Conservation (phyloP, 2,329 filamentous ascomycete genomes). For the Ophiostoma tasmaniense region DNA sequence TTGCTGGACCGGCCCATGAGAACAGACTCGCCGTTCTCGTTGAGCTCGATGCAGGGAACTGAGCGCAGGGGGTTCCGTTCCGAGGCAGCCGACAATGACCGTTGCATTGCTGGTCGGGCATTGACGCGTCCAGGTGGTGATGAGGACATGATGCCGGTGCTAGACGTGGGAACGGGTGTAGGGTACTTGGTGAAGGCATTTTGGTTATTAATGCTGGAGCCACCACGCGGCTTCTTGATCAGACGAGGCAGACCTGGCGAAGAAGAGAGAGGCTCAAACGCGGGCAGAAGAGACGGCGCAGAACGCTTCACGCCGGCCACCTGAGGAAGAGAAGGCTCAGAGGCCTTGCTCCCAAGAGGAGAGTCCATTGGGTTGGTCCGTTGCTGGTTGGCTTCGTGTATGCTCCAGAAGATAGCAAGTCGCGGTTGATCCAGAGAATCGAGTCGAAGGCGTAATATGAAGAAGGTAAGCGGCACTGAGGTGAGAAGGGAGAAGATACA, state of each 20-base stretch:
- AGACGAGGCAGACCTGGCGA: conserved; percentile 64
- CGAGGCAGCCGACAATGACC: conserved; percentile 56
- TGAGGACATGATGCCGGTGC: conserved; percentile 80
- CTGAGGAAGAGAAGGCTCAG: conserved; percentile 31
- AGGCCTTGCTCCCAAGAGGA: conserved; percentile 28
- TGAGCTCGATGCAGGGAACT: conserved; percentile 74
- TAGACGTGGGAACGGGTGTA: conserved; percentile 88
- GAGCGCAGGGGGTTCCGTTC: conserved; percentile 77
- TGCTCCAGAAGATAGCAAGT: background rate
- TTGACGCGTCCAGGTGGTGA: conserved; percentile 52
- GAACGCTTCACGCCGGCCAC: conserved; percentile 48
- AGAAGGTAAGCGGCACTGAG: background rate
- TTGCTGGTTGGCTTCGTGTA: background rate
- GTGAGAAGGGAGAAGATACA: background rate
- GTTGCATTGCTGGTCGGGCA: conserved; percentile 43
- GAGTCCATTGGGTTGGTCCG: conserved; percentile 33
- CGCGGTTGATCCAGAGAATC: background rate
- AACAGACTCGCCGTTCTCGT: conserved; percentile 70
- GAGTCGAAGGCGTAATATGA: background rate
- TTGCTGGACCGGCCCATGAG: conserved; percentile 90
- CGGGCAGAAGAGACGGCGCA: conserved; percentile 61
- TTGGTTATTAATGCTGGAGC: conserved; percentile 20
- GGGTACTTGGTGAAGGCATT: conserved; percentile 65
- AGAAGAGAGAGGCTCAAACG: conserved; percentile 73
- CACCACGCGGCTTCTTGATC: conserved; percentile 40